Base-by-base conservation (phyloP, 164 flowering plant species). In the Taxillus chinensis region DNA sequence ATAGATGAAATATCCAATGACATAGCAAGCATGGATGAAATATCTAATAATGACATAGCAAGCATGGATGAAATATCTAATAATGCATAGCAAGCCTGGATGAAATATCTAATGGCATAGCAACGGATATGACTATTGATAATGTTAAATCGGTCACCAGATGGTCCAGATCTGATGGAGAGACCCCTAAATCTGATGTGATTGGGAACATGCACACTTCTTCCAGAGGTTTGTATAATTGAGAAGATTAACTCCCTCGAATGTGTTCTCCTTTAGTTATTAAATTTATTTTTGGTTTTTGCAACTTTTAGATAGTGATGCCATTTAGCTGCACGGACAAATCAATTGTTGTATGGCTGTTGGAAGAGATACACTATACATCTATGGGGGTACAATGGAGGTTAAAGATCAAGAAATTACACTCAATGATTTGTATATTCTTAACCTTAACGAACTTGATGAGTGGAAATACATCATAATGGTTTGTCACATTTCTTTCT, bases 311-410 rank as follows among this genome's bases (percentile, higher is more conserved):
- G 98, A 73, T 78, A 48, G 82, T 86, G 71, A 90, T 85, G 75
- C 98, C 97, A 61, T 93, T 97, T 78, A 97, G 98, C 45, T 86
- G 98, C 37, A 27, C 2, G 27, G 27, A 27, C 27, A 27, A 27
- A 93, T 93, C 70, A 93, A 90, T 78, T 69, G 88, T 39, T 85
- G 90, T 75, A 74, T 82, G 83, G 97, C 73, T 57, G 89, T 93
- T 64, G 96, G 88, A 62, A 78, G 68, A 69, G 98, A 93, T 82
- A 85, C 83, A 16, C 60, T 93, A 49, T 93, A 90, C 59, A 62
- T 93, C n/a, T 93, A 85, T 73, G 98, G 98, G 17, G 97, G 98
- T 64, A 88, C 86, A 91, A 85, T 93, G 96, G 98, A 93, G 77
- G 67, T 83, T 65, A 86, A 77, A 74, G 98, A 93, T 75, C 76